Conservation (phyloP, 495 filamentous ascomycete genomes). For the Hypoxylon perforatum region DNA sequence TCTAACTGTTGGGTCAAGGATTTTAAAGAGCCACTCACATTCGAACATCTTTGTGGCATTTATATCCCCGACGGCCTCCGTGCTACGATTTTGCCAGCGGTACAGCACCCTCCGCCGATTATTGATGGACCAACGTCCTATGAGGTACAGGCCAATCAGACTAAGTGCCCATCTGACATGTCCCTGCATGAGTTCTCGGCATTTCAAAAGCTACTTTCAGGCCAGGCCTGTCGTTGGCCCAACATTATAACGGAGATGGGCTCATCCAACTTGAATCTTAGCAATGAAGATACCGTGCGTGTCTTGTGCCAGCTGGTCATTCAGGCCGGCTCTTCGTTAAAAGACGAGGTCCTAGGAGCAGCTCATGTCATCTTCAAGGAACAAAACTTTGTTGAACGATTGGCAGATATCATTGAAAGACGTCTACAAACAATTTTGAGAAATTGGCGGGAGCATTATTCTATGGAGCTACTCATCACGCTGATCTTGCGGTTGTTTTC, state of each 20-base stretch:
- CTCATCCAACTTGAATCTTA: constrained; percentile 65
- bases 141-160: constrained; percentile 65
- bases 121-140: constrained; percentile 62
- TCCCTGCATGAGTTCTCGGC: constrained; percentile 62
- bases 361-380: constrained; percentile 61
- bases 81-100: constrained; percentile 21
- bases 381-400: constrained; percentile 52
- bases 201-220: constrained; percentile 60
- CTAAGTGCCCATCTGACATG: constrained; percentile 57
- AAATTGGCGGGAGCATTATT: constrained; percentile 65
- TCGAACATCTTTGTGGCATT: constrained; percentile 54
- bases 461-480: constrained; percentile 62
- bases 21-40: constrained; percentile 38
- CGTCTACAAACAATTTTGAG: constrained; percentile 53
- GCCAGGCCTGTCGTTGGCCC: constrained; percentile 59
- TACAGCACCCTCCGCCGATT: constrained; percentile 31
- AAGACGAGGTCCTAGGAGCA: constrained; percentile 47
- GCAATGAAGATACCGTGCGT: constrained; percentile 54
- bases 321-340: constrained; percentile 57
- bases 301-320: constrained; percentile 57
- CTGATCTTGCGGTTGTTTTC: constrained; percentile 50
- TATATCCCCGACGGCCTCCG: constrained; percentile 46
- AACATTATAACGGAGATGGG: constrained; percentile 62
- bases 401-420: constrained; percentile 54
- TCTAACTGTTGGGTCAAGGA: constrained; percentile 48